These are phyloP conservation scores for Phytopythium kandeliae DNA, from an alignment of 352 stramenopile species.

Conservation along the genomic window DNA sequence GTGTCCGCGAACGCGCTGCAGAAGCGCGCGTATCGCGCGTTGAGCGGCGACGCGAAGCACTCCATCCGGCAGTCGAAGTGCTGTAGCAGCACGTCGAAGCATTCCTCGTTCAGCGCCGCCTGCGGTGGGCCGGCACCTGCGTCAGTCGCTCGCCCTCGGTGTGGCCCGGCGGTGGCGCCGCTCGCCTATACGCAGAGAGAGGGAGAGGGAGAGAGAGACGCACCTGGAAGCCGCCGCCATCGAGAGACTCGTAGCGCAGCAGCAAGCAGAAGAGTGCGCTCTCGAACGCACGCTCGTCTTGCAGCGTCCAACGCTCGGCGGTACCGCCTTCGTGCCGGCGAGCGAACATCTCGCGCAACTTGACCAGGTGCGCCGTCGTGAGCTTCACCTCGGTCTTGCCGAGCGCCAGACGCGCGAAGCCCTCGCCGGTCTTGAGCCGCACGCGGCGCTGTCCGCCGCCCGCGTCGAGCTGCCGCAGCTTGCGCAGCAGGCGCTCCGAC, in stretches of 20 bases:
- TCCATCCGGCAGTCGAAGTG: conserved; percentile 92
- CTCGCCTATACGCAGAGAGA: no score
- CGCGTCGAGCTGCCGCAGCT: conserved; percentile 42
- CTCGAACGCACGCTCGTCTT: conserved; percentile 46
- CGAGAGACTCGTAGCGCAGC: conserved; percentile 90
- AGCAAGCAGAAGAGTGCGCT: conserved; percentile 85
- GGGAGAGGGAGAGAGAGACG: no score
- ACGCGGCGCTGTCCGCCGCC: conserved; percentile 39
- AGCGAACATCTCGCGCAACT: conserved; percentile 82
- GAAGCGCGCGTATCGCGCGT: conserved; percentile 88
- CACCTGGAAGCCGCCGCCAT: conserved; percentile 91
- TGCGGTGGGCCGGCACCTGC: conserved; percentile 9
- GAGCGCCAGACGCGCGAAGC: conserved; percentile 54
- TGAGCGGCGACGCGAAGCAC: conserved; percentile 94
- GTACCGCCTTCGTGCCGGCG: conserved; percentile 12
- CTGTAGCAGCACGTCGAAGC: conserved; percentile 88
- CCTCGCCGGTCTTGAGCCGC: conserved; percentile 25
- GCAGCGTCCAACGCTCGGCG: conserved; percentile 5
- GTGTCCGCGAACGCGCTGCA: conserved; percentile 89
- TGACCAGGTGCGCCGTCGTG: conserved; percentile 76
- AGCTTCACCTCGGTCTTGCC: conserved; percentile 72
- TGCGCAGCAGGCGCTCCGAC: conserved; percentile 43
- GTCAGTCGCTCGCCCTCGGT: neutral
- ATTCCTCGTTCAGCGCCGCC: conserved; percentile 85
- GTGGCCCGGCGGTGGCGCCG: no score